Evolutionary conservation across 1,284 basidiomycete species (phyloP).

Genomic region (Gomphus bonarii): DNA sequence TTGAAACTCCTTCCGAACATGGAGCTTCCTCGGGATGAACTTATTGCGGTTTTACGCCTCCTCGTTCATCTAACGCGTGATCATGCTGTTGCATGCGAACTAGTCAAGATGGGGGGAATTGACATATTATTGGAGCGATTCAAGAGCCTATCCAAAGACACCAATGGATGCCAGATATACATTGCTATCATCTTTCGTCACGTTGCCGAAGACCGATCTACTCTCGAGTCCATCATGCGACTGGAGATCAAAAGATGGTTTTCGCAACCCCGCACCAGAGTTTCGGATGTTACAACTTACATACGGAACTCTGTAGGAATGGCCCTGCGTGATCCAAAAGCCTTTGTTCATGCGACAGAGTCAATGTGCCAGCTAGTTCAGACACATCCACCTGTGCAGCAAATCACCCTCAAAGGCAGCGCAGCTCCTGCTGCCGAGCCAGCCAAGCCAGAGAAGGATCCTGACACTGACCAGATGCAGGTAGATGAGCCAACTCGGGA

Average conservation of each 20-base stretch:
- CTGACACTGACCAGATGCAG: conserved; percentile 44
- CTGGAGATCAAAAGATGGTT: conserved; percentile 77
- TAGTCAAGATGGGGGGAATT: conserved; percentile 59
- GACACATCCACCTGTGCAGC: conserved; percentile 51
- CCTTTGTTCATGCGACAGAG: conserved; percentile 69
- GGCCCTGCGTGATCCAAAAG: conserved; percentile 70
- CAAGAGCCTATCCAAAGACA: conserved; percentile 37
- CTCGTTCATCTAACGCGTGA: conserved; percentile 77
- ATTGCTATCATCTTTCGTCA: conserved; percentile 86
- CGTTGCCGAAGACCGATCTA: conserved; percentile 68
- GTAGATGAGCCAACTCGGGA: conserved; percentile 39
- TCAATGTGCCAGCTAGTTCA: conserved; percentile 64
- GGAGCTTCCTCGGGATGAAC: conserved; percentile 62
- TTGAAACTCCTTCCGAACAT: conserved; percentile 54
- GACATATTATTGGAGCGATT: conserved; percentile 56
- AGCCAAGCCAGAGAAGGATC: conserved; percentile 17
- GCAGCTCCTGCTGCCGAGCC: conserved; percentile 14
- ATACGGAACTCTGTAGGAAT: conserved; percentile 72
- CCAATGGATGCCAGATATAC: conserved; percentile 66
- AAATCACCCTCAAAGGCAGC: conserved; percentile 51
- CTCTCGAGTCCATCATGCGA: conserved; percentile 67
- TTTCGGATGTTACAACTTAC: conserved; percentile 65
- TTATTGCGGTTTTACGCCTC: conserved; percentile 70
- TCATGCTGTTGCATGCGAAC: conserved; percentile 43
- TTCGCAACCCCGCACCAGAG: conserved; percentile 55